Evolutionary conservation across 257 asterid genomes (phyloP), one percentile per base, ranked within the genome.

Genomic region (Solanum tarapatanum): DNA sequence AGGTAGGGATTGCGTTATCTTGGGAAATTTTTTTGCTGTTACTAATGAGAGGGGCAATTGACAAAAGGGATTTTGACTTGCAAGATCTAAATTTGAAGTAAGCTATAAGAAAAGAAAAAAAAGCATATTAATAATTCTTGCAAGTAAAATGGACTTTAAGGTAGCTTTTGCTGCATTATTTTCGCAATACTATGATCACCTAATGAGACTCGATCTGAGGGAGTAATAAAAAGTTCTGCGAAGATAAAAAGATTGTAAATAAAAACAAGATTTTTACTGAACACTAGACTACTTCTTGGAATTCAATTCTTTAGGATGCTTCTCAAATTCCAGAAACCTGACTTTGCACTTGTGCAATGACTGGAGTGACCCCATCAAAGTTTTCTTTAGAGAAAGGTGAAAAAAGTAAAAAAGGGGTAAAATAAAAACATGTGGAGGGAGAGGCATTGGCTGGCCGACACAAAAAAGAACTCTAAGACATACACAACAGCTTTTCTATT

Each of bases 1-100:
- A 74, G 94, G 89, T 70, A 76, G 83, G 86, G 76, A 58, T 88
- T 13, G 88, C 88, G 82, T 89, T 76, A 87, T 89, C 75, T 68
- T 87, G 88, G 48, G 83, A 84, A 14, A 8, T 48, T 6, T 48
- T 13, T 21, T 58, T 73, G 48, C 4, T 72, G 80, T 72, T 72
- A 16, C 45, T 8, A 72, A 72, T 30, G 4, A 32, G 45, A 33
- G 45, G 43, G 43, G 51, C 62, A 11, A 73, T 30, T 45, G 30
- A 35, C n/a, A 35, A 60, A 86, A 85, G 87, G 86, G 84, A 87
- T 90, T 89, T 89, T 87, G 93, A 90, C 88, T 68, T 36, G 90
- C 87, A 88, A 84, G 88, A 89, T 87, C 84, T 60, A 58, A 45
- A 77, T 17, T 11, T 35, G 74, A 43, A 88, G 48, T 14, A 43